Evolutionary conservation across 2,329 filamentous ascomycete genomes (phyloP).

Genomic region (Nannizziopsis arthrosporioides): DNA sequence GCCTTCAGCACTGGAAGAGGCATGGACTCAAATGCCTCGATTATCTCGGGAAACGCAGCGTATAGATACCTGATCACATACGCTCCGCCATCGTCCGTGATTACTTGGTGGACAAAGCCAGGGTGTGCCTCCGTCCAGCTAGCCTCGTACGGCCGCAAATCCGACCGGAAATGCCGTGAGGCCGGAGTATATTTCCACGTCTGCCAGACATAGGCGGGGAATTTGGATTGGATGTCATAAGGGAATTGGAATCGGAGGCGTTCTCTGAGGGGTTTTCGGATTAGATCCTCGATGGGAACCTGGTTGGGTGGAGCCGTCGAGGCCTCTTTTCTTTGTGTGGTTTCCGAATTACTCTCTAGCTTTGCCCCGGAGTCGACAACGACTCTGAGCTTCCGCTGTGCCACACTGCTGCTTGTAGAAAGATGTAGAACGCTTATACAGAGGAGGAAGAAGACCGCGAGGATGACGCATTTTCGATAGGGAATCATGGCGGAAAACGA

Average conservation of each 20-base stretch:
- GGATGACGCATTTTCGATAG: constrained; percentile 61
- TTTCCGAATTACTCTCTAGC: background rate
- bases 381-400: background rate
- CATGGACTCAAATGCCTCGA: constrained; percentile 62
- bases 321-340: background rate
- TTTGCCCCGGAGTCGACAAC: background rate
- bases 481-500: constrained; percentile 52
- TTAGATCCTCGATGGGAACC: constrained; percentile 47
- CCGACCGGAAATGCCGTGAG: constrained; percentile 59
- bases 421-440: constrained; percentile 59
- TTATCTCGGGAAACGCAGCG: constrained; percentile 64
- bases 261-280: constrained; percentile 60
- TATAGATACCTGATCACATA: constrained; percentile 79
- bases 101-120: constrained; percentile 88
- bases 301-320: background rate
- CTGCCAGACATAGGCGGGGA: constrained; percentile 98
- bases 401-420: constrained; percentile 37
- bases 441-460: constrained; percentile 56
- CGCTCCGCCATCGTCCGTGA: constrained; percentile 77
- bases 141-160: constrained; percentile 71
- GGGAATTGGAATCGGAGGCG: constrained; percentile 86
- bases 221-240: constrained; percentile 77
- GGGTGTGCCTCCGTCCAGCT: constrained; percentile 83
- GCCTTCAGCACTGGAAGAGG: constrained; percentile 66
- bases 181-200: constrained; percentile 87